Conservation (phyloP, 768 basidiomycete genomes). For the Roridomyces roridus region DNA sequence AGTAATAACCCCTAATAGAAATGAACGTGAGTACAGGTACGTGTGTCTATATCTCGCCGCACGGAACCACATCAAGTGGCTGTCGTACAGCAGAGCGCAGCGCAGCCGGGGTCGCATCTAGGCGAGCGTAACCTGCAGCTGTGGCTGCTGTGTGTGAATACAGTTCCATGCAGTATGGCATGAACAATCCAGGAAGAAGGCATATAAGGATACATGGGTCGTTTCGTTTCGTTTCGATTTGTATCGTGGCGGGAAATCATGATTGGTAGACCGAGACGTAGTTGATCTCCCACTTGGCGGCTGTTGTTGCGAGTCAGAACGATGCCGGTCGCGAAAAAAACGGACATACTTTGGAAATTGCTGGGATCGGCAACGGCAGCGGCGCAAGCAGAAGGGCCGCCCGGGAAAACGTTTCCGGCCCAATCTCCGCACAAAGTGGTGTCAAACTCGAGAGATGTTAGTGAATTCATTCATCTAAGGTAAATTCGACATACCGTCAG, state of each 20-base stretch:
- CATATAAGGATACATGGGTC: slow-evolving; percentile 19
- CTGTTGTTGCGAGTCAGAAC: slow-evolving; percentile 40
- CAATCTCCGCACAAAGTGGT: slow-evolving; percentile 56
- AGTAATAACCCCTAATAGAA: slow-evolving; percentile 4
- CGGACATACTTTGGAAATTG: slow-evolving; percentile 56
- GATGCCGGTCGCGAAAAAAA: slow-evolving; percentile 8
- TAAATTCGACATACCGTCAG: slow-evolving; percentile 37
- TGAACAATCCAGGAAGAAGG: neutral
- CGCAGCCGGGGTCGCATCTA: neutral
- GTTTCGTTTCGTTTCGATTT: slow-evolving; percentile 18
- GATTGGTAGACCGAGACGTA: slow-evolving; percentile 60
- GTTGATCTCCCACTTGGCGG: slow-evolving; percentile 62
- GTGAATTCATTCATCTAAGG: neutral
- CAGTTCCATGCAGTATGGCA: neutral
- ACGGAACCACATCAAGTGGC: slow-evolving; percentile 11
- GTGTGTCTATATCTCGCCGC: slow-evolving; percentile 6
- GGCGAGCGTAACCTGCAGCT: too few species aligned
- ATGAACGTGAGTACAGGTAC: neutral
- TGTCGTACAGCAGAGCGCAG: neutral
- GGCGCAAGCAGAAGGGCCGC: slow-evolving; percentile 54
- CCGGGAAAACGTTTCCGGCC: slow-evolving; percentile 42
- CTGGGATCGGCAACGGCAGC: slow-evolving; percentile 57
- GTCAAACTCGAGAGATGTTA: slow-evolving; percentile 33
- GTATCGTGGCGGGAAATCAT: neutral
- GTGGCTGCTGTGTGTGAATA: slow-evolving; percentile 2